Evolutionary conservation across 352 stramenopile genomes (phyloP).

Genomic region (Globisporangium nagaii): DNA sequence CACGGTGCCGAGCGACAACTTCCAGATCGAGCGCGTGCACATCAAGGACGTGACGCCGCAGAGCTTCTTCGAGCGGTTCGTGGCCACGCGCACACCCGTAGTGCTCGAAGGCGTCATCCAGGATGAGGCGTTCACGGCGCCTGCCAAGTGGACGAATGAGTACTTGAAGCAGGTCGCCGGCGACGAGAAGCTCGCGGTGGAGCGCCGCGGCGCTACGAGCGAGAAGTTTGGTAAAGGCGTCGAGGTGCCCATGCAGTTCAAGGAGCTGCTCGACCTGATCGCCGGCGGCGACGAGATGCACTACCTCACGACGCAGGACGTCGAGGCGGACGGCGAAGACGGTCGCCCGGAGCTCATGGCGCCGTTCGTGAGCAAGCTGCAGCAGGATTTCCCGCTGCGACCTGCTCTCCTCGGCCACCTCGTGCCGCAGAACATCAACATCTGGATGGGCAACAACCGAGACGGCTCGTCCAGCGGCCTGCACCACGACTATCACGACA

Average conservation of each 20-base stretch:
- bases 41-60: constrained; percentile 49
- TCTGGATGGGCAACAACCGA: constrained; percentile 94
- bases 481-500: constrained; percentile 99
- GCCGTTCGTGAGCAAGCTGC: constrained; percentile 71
- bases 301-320: constrained; percentile 90
- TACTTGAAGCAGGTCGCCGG: constrained; percentile 61
- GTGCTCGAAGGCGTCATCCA: constrained; percentile 63
- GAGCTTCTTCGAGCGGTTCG: constrained; percentile 74
- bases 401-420: constrained; percentile 85
- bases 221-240: constrained; percentile 86
- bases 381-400: constrained; percentile 77
- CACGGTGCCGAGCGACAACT: constrained; percentile 33
- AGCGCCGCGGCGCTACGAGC: constrained; percentile 53
- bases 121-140: constrained; percentile 45
- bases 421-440: constrained; percentile 93
- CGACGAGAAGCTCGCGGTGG: constrained; percentile 67
- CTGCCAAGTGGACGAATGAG: constrained; percentile 69
- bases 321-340: constrained; percentile 60
- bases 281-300: constrained; percentile 64
- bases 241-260: constrained; percentile 79
- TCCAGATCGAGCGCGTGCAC: constrained; percentile 44
- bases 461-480: constrained; percentile 86
- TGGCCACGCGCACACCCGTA: constrained; percentile 75
- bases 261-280: constrained; percentile 69
- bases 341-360: constrained; percentile 82